Base-by-base conservation (phyloP, 345 rosid species). In the Trapa bicornis region DNA sequence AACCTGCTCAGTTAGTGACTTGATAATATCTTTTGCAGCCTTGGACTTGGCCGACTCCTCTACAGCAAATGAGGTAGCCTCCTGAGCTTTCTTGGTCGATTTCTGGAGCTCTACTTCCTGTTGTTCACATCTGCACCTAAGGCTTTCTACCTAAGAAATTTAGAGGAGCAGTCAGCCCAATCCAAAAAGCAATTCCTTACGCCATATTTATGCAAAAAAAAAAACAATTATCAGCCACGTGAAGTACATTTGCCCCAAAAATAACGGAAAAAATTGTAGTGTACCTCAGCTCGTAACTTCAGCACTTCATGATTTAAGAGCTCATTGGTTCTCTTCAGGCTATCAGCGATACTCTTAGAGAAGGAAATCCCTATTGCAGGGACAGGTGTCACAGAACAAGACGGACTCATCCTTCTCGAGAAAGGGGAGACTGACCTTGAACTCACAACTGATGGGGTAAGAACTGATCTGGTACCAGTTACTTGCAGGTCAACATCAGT, bases 371-470 rank as follows among this genome's bases (percentile, higher is more conserved):
- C 97, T 5, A 86, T 81, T 17, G 89, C 87, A 65, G 96, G 96
- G 69, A 94, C 84, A 45, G 97, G 97, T 29, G 99, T 94, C 22
- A 89, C 91, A 70, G 91, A 94, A 68, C 97, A 92, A 56, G 97
- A 95, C 33, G 99, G 97, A 69, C 99, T 91, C 69, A 95, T 81
- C 75, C 85, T 91, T 82, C 95, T 85, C 14, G 97, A 91, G 81
- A 94, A 91, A 77, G 96, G 99, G 38, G 99, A 94, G 69, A 94
- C 89, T 0, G 99, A 89, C 80, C 97, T 83, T 32, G 99, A 94
- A 81, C 83, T 91, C 67, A 79, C 87, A 68, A 89, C 97, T 67
- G 96, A 91, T 14, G 88, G 81, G 66, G 85, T 82, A 52, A 80
- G 81, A 64, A 83, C 81, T 60, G 92, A 86, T 75, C 85, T 94